A percentile compares a stretch with the other conserved stretches of the same genome.
These are phyloP conservation scores for Stromatinia cepivora DNA, from an alignment of 2,329 filamentous ascomycete genomes.

Conservation along the genomic window DNA sequence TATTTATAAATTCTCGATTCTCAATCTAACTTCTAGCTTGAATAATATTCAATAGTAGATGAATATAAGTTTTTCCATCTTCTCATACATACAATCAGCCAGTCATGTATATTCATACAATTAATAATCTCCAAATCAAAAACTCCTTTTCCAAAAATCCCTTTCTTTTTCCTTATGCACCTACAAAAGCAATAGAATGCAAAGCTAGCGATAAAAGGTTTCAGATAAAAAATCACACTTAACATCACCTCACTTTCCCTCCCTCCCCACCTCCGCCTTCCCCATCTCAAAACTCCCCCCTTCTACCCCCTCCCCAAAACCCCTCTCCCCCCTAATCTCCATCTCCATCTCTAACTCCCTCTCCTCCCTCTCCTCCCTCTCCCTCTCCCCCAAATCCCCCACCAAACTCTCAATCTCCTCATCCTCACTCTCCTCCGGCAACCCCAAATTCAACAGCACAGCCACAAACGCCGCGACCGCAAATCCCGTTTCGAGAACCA, in stretches of 20 bases:
- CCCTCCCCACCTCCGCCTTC: not conserved
- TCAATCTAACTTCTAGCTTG: too few species aligned
- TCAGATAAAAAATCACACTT: too few species aligned
- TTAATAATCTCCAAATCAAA: too few species aligned
- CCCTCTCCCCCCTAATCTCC: not conserved
- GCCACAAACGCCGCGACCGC: conserved; percentile 69
- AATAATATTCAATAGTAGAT: too few species aligned
- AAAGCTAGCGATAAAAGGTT: too few species aligned
- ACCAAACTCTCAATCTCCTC: conserved; percentile 41
- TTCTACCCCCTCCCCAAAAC: not conserved
- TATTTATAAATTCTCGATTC: too few species aligned
- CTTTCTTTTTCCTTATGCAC: too few species aligned
- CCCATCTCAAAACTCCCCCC: conserved; percentile 2
- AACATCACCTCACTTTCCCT: not conserved
- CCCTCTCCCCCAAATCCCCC: conserved; percentile 32
- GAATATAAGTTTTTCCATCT: too few species aligned
- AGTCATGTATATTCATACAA: too few species aligned
- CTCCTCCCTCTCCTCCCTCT: conserved; percentile 18
- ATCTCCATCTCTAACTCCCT: not conserved
- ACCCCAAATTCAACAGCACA: conserved; percentile 61
- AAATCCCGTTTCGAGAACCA: conserved; percentile 75
- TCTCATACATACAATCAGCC: too few species aligned
- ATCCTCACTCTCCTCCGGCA: conserved; percentile 77
- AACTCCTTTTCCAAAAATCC: too few species aligned
- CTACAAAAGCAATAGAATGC: too few species aligned